These are phyloP conservation scores for Entonaema liquescens DNA, from an alignment of 495 filamentous ascomycete genomes.

Conservation along the genomic window DNA sequence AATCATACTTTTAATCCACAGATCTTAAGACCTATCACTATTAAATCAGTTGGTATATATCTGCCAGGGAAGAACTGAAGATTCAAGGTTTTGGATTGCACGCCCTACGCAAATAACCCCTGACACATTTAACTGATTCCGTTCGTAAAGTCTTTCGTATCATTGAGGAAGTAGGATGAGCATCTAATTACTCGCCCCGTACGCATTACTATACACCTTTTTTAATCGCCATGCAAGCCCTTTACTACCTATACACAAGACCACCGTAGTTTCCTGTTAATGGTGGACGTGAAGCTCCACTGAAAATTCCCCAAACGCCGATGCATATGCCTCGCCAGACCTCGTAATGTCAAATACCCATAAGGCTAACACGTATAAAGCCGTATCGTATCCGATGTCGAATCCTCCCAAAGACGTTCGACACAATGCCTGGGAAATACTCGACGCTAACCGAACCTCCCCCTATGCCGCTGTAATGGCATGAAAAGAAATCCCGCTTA, in stretches of 20 bases:
- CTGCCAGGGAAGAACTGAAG: too few relatives aligned
- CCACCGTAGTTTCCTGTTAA: conserved; percentile 18
- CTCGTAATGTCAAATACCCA: conserved; percentile 25
- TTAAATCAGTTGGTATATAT: neutral
- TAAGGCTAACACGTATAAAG: conserved; percentile 9
- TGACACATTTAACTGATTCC: conserved; percentile 6
- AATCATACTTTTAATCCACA: neutral
- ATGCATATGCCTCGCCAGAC: conserved; percentile 39
- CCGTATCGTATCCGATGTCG: conserved; percentile 17
- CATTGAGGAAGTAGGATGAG: conserved; percentile 6
- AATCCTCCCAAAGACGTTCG: conserved; percentile 12
- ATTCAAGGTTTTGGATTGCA: neutral
- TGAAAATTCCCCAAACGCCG: conserved; percentile 34
- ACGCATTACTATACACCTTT: conserved; percentile 39
- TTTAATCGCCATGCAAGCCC: conserved; percentile 35
- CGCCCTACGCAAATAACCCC: neutral
- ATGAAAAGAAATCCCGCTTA: conserved; percentile 16
- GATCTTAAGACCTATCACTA: neutral
- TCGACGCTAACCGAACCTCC: conserved; percentile 22
- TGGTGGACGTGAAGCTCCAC: conserved; percentile 12
- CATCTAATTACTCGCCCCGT: conserved; percentile 10
- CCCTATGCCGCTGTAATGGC: conserved; percentile 21
- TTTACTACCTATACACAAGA: conserved; percentile 39
- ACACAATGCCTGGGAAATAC: conserved; percentile 25
- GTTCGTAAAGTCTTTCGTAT: conserved; percentile 9